phyloP scores from a whole-genome alignment of 345 rosid genomes.

The Eucalyptus pauciflora region DNA sequence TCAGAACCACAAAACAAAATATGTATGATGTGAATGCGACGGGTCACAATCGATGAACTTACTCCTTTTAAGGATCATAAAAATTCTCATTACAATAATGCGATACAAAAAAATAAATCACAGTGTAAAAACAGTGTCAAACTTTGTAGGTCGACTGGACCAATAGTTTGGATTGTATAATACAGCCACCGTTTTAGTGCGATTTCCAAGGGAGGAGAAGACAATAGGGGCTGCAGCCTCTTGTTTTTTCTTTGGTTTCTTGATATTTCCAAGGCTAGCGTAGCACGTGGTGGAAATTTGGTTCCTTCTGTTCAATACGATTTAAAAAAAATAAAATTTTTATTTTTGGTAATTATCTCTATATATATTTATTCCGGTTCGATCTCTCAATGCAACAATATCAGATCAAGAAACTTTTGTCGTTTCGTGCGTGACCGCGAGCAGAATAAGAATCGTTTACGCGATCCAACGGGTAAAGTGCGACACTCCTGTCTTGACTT shows the following conservation, averaged over 20 bases:
- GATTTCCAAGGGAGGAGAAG: not conserved
- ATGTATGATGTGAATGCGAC: no score
- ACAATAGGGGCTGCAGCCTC: not conserved
- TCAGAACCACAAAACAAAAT: not conserved
- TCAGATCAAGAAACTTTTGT: not conserved
- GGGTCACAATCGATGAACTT: fast-evolving
- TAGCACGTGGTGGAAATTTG: not conserved
- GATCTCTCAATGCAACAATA: not conserved
- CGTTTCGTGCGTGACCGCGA: not conserved
- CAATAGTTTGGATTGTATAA: not conserved
- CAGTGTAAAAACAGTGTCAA: fast-evolving
- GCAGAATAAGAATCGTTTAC: not conserved
- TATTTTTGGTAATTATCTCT: not conserved
- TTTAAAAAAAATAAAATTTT: not conserved
- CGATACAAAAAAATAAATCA: not conserved
- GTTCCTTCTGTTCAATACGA: not conserved
- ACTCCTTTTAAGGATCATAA: not conserved
- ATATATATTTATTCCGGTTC: not conserved
- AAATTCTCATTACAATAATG: not conserved
- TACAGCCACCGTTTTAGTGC: not conserved
- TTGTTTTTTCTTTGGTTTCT: not conserved
- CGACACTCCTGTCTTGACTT: not conserved
- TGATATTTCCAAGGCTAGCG: not conserved
- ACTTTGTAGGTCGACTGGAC: not conserved
- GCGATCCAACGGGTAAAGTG: not conserved